Evolutionary conservation across 2,329 filamentous ascomycete species (phyloP), one percentile per base, ranked within the genome.

Genomic region (Penicillium hesseltinei): DNA sequence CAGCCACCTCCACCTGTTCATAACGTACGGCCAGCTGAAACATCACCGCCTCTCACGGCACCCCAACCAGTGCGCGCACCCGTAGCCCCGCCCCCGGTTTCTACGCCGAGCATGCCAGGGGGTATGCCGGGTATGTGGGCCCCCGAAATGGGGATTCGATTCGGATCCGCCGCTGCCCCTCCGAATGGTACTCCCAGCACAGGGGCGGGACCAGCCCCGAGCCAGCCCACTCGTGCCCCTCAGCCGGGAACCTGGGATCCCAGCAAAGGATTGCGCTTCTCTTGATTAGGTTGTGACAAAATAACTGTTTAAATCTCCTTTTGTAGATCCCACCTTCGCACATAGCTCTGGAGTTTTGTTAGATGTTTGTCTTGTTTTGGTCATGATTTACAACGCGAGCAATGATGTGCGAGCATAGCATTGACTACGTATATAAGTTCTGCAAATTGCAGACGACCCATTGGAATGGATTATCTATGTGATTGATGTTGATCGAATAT

Each of bases 61-160:
- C 80, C 80, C 2, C 73, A 78, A 36, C 78, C 80, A 1, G 77
- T 78, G 38, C 72, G 78, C 58, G 70, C 75, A 43, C 62, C 69
- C 31, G 62, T 70, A 29, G 54, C 66, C 54, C 84, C 86, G 19
- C 82, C 87, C 63, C 71, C 88, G 71, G 76, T 83, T 68, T 67
- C 75, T 48, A 66, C 78, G 60, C 73, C 82, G 13, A 51, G n/a
- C 25, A 56, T 56, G 33, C 54, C 82, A 64, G 76, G 82, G 7
- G 43, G 35, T 17, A 53, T 57, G 49, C 54, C 82, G 66, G 76
- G 82, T 7, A 86, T 90, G 71, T 96, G 92, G 92, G 87, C 85
- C 54, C 90, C 91, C 0, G 87, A 88, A 2, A 87, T 90, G 80
- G 89, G 88, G 0, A 94, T 96, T 66, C 87, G 86, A 56, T 96